Evolutionary conservation across 2,329 filamentous ascomycete genomes (phyloP), one percentile per base, ranked within the genome.

Genomic region (Diaporthe caulivora): DNA sequence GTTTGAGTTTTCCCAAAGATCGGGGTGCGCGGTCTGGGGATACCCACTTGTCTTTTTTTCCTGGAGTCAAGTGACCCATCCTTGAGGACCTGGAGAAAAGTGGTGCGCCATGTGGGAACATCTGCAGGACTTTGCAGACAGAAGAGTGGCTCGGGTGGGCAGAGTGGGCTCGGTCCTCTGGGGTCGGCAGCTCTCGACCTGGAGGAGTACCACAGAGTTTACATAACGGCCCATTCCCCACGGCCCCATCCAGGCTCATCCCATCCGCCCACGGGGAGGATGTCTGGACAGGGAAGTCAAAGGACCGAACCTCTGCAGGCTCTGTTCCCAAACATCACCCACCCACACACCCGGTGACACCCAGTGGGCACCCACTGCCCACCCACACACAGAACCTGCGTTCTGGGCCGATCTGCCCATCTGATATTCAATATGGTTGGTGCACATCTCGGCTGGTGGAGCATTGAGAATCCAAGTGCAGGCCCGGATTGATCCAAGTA

Each of bases 51-150:
- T 17, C n/a, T 47, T 34, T 64, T 29, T 64, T 70, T 70, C 53
- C 64, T 74, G 70, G 73, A 72, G 73, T 67, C 42, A 71, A 53
- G 55, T 51, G 55, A 57, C 31, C 55, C 68, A 58, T 51, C 11
- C 54, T 70, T 24, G 47, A n/a, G n/a, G n/a, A 51, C 42, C 70
- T 72, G 70, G 70, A 74, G 72, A 71, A 71, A 44, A 70, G 68
- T 60, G 68, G 68, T 58, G 65, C 54, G 53, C 67, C 53, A 70
- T 70, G 29, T 70, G 67, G 67, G 42, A 58, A 49, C 53, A 40
- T 8, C 53, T 47, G 62, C 62, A 67, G n/a, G 29, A 67, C 21
- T 40, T 21, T 67, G 58, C 58, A 47, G 58, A 10, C 58, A 29
- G 24, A 21, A 11, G 21, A 18, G 37, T 29, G 60, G 55, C 34